Evolutionary conservation across 495 filamentous ascomycete species (phyloP).

Genomic region (Pyrenula massariospora): DNA sequence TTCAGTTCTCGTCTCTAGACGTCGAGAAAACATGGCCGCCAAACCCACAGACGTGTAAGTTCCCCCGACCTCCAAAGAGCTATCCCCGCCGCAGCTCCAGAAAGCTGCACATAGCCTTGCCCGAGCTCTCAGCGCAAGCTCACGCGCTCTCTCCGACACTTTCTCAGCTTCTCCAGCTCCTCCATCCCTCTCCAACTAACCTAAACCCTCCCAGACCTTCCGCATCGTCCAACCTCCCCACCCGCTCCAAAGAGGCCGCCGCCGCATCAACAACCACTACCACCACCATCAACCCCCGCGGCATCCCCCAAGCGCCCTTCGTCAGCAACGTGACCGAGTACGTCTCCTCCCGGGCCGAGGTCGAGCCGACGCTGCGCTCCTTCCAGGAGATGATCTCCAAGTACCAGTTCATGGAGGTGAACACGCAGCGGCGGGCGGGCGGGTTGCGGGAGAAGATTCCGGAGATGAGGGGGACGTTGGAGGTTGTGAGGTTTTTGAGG

Average conservation of each 20-base stretch:
- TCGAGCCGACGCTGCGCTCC: constrained; percentile 76
- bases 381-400: constrained; percentile 99
- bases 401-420: constrained; percentile 99
- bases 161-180: too few relatives aligned
- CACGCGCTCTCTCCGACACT: too few relatives aligned
- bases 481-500: constrained; percentile 78
- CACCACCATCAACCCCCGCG: constrained; percentile 68
- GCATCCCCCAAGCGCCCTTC: constrained; percentile 90
- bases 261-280: constrained; percentile 11
- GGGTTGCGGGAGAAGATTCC: constrained; percentile 91
- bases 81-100: too few relatives aligned
- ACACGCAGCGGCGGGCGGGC: constrained; percentile 69
- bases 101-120: too few relatives aligned
- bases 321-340: constrained; percentile 96
- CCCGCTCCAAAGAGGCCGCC: neutral
- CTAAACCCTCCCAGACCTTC: neutral
- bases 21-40: too few relatives aligned
- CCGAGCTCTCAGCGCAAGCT: too few relatives aligned
- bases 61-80: too few relatives aligned
- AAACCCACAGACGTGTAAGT: too few relatives aligned
- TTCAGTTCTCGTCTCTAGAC: too few relatives aligned
- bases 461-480: constrained; percentile 94
- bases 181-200: neutral
- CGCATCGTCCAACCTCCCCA: neutral
- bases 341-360: constrained; percentile 72